A percentile compares a stretch with the other conserved stretches of the same genome.
These are phyloP conservation scores for Trichoderma lentiforme DNA, from an alignment of 2,329 filamentous ascomycete species.

Conservation along the genomic window DNA sequence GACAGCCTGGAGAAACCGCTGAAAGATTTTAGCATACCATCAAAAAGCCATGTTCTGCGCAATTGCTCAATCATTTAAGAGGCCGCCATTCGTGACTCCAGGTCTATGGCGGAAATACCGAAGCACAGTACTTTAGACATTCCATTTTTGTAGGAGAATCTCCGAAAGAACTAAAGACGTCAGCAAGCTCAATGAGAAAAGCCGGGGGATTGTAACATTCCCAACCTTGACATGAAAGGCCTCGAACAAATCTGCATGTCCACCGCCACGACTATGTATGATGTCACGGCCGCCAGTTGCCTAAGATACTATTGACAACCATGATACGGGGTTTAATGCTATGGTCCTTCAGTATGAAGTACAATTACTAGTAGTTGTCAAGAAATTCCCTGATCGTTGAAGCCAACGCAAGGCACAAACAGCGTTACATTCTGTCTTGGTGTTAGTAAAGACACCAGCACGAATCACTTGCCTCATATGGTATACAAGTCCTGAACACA, in stretches of 20 bases:
- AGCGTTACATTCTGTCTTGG: background rate
- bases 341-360: background rate
- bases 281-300: background rate
- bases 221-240: background rate
- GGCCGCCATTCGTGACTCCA: background rate
- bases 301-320: background rate
- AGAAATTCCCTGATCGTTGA: background rate
- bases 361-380: background rate
- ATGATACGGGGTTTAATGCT: background rate
- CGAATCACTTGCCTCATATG: background rate
- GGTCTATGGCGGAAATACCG: background rate
- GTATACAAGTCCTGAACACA: background rate
- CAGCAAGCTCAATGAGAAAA: background rate
- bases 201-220: background rate
- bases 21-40: background rate
- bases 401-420: background rate
- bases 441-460: background rate
- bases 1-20: background rate
- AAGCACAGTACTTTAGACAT: background rate
- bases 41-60: background rate
- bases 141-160: background rate
- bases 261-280: background rate
- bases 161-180: background rate
- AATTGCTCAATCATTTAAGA: background rate
- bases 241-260: background rate